These are phyloP conservation scores for Cryptococcus wingfieldii DNA, from an alignment of 1,284 basidiomycete species.

Conservation along the genomic window DNA sequence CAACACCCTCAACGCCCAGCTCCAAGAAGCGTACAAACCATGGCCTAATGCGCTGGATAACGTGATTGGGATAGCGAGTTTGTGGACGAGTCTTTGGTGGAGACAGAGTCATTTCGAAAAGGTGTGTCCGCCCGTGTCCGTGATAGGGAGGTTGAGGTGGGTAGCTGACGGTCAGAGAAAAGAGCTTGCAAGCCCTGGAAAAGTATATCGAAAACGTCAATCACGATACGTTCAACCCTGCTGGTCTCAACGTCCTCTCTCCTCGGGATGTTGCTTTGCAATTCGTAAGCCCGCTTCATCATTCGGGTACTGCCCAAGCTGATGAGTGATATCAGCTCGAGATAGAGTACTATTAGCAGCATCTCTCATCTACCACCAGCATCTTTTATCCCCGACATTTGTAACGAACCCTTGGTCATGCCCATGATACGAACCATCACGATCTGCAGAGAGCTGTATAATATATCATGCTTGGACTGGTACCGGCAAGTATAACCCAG, in stretches of 20 bases:
- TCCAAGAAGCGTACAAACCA: conserved; percentile 49
- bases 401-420: no score
- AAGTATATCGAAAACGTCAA: conserved; percentile 45
- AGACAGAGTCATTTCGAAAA: conserved; percentile 48
- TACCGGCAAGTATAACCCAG: not conserved
- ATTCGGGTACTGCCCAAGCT: not conserved
- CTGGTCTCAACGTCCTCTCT: conserved; percentile 51
- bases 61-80: conserved; percentile 47
- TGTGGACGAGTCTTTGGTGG: conserved; percentile 49
- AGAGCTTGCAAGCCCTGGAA: conserved; percentile 47
- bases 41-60: conserved; percentile 48
- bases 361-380: no score
- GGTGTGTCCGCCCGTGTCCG: conserved; percentile 30
- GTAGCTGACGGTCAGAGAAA: not conserved
- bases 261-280: conserved; percentile 51
- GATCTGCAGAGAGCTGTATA: conserved; percentile 6
- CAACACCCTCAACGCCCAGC: conserved; percentile 44
- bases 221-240: conserved; percentile 46
- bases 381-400: not conserved
- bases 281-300: conserved; percentile 45
- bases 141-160: not conserved
- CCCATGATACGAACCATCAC: no score
- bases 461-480: conserved; percentile 1
- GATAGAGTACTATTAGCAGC: no score
- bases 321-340: not conserved